These are phyloP conservation scores for Asterionellopsis glacialis DNA, from an alignment of 108 stramenopile species.

Conservation along the genomic window DNA sequence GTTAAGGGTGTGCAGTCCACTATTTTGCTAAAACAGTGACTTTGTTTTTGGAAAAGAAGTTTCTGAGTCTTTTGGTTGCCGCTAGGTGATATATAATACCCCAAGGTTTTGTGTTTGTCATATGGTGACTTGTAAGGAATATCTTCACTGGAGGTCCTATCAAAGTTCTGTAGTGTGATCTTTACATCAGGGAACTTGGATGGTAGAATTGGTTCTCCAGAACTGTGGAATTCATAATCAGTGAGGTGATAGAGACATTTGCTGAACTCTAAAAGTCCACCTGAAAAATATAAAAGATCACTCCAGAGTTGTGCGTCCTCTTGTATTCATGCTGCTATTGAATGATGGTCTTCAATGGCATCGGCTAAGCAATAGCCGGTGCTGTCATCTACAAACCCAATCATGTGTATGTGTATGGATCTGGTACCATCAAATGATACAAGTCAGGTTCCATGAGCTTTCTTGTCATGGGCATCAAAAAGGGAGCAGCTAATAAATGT, in stretches of 20 bases:
- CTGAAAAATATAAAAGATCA: neutral
- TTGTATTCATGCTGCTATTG: neutral
- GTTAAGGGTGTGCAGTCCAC: too few species aligned
- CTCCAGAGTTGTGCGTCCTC: conserved; percentile 11
- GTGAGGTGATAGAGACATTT: neutral
- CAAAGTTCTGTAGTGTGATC: neutral
- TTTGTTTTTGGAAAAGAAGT: neutral
- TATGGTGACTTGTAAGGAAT: neutral
- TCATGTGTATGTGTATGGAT: too few species aligned
- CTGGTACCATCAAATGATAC: neutral
- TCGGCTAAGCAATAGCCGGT: neutral
- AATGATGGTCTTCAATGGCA: neutral
- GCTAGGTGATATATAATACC: neutral
- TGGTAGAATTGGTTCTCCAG: neutral
- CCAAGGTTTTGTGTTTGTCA: neutral
- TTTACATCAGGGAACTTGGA: neutral
- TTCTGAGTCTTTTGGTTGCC: neutral
- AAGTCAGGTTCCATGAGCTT: conserved; percentile 3
- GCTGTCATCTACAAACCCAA: neutral
- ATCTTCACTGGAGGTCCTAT: too few species aligned
- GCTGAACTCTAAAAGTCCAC: conserved; percentile 3
- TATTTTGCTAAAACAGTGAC: too few species aligned
- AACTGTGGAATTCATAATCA: neutral
- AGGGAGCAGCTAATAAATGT: neutral
- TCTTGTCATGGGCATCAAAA: conserved; percentile 1